Evolutionary conservation across 2,329 filamentous ascomycete species (phyloP), one percentile per base, ranked within the genome.

Genomic region (Geosmithia putterillii): DNA sequence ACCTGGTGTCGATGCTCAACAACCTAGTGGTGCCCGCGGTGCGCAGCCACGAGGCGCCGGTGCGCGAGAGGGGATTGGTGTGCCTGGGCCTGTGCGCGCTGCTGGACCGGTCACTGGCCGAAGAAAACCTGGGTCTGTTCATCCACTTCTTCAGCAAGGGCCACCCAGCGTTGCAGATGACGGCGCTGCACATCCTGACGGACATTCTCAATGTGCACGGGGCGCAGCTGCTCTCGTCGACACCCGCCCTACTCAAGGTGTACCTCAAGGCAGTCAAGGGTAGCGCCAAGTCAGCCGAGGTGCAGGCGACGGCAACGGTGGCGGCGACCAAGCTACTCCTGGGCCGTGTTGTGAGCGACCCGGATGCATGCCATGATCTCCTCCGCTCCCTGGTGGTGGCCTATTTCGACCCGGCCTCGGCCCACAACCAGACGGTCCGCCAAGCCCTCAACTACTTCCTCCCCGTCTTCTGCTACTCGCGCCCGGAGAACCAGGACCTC

Each of bases 1-100:
- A 94, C 56, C 67, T 96, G n/a, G 86, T 94, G 4, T 86, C 86
- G n/a, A 95, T 96, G 84, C 72, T 98, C 41, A 96, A 98, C 68
- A 96, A 92, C 51, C 74, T 98, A 8, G 86, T 98, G 38, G 88
- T 98, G 2, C 92, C 92, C 7, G 92, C 92, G 22, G 90, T 98
- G 15, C 81, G 90, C 50, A 92, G 85, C 55, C 87, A 95, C 52
- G 89, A 96, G 57, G 86, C 87, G 5, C 87, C 89, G 1, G 88
- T 98, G 38, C 79, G 92, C 48, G 92, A 98, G 63, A 78, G 87
- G 45, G 92, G 92, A 17, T 70, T 98, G 12, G 72, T 94, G 18
- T 96, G 90, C 54, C 67, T 98, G 9, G 92, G 92, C 4, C 71
- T 98, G 9, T 95, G 88, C 60, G 89, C 89, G 51, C 73, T 98